phyloP scores from a whole-genome alignment of 139 green algal genomes.

The Spirogloea muscicola region DNA sequence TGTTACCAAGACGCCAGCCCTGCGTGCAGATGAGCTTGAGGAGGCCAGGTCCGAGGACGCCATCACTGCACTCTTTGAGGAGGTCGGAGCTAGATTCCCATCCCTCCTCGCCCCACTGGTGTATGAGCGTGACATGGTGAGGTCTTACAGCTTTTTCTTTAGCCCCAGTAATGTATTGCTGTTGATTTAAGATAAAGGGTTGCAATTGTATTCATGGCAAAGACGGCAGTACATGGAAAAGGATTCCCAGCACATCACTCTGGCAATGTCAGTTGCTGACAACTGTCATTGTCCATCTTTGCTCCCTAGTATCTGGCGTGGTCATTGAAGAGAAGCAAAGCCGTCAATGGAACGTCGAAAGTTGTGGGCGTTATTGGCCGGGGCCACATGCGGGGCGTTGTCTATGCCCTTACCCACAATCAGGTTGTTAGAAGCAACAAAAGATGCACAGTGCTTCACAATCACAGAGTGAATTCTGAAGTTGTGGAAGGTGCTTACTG shows the following conservation, averaged over 20 bases:
- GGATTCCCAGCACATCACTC: background rate
- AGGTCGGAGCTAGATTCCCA: conserved; percentile 3
- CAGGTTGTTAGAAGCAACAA: too few relatives aligned
- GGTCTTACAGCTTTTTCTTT: background rate
- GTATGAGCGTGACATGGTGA: conserved; percentile 34
- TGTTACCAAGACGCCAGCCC: background rate
- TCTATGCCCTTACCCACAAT: conserved; percentile 37
- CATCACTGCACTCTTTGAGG: background rate
- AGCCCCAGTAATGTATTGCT: background rate
- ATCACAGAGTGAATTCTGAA: too few relatives aligned
- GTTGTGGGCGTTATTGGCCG: conserved; percentile 45
- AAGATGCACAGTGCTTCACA: too few relatives aligned
- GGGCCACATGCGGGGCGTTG: conserved; percentile 42
- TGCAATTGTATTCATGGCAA: background rate
- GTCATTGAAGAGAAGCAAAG: conserved; percentile 52
- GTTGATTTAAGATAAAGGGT: background rate
- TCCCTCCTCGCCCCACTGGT: conserved; percentile 24
- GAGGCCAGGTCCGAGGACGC: conserved; percentile 18
- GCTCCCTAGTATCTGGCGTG: conserved; percentile 42
- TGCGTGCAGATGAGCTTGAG: background rate
- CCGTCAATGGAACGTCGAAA: conserved; percentile 28
- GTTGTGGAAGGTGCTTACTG: too few relatives aligned
- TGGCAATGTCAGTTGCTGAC: background rate
- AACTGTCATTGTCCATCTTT: background rate
- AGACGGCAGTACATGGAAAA: background rate